phyloP scores from a whole-genome alignment of 352 stramenopile species.

The Poterioochromonas sp. region DNA sequence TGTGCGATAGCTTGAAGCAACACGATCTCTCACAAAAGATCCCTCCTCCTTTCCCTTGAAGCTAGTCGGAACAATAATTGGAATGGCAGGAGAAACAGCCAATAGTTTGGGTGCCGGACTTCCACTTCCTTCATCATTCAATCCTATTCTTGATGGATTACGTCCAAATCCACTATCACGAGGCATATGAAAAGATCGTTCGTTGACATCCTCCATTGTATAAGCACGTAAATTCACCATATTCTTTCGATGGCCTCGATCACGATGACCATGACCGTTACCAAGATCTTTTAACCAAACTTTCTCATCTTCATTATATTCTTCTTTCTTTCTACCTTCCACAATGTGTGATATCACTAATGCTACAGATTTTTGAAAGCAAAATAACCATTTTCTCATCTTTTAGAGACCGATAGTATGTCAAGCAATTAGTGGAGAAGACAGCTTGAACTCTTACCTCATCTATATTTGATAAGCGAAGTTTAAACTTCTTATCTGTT shows the following conservation, averaged over 20 bases:
- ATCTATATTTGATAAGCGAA: neutral
- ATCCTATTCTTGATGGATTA: too few species aligned
- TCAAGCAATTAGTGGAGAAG: neutral
- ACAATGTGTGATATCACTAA: neutral
- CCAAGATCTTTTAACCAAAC: neutral
- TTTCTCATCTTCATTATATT: neutral
- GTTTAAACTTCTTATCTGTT: neutral
- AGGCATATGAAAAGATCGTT: neutral
- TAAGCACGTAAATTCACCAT: too few species aligned
- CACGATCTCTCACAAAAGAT: neutral
- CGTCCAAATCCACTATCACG: neutral
- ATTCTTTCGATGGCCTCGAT: too few species aligned
- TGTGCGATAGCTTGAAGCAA: neutral
- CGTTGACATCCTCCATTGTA: neutral
- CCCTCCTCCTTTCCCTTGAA: too few species aligned
- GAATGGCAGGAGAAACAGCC: neutral
- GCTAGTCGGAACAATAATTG: too few species aligned
- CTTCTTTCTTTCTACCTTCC: neutral
- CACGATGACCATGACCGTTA: constrained; percentile 24
- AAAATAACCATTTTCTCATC: constrained; percentile 20
- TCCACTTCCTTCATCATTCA: too few species aligned
- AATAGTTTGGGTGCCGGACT: neutral
- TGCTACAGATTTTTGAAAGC: constrained; percentile 23
- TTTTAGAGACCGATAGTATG: neutral
- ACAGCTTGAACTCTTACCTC: neutral